phyloP scores from a whole-genome alignment of 352 stramenopile species.

The Achlya hypogyna region DNA sequence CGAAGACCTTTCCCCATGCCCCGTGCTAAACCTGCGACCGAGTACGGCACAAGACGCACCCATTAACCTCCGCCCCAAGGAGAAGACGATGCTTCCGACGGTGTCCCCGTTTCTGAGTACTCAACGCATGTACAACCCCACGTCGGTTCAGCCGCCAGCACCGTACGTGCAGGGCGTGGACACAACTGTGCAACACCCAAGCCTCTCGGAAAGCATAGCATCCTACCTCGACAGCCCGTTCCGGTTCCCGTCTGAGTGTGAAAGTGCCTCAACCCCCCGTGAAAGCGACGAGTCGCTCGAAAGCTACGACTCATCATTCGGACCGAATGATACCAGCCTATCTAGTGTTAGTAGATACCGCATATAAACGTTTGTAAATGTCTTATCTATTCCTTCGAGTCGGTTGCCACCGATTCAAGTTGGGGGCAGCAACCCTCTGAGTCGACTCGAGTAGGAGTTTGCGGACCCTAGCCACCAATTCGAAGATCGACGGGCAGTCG shows the following conservation, averaged over 20 bases:
- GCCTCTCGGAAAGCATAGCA: background rate
- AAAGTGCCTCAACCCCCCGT: background rate
- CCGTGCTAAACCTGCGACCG: background rate
- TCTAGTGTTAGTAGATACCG: background rate
- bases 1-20: background rate
- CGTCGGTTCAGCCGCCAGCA: background rate
- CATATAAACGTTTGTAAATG: background rate
- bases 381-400: too few relatives aligned
- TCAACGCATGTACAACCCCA: background rate
- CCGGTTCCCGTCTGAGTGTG: background rate
- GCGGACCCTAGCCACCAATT: too few relatives aligned
- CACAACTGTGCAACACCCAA: background rate
- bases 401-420: too few relatives aligned
- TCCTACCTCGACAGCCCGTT: constrained; percentile 1
- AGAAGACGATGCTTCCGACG: background rate
- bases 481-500: too few relatives aligned
- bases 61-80: background rate
- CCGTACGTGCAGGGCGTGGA: background rate
- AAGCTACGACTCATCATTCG: constrained; percentile 1
- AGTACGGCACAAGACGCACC: background rate
- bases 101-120: background rate
- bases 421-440: too few relatives aligned
- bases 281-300: constrained; percentile 4
- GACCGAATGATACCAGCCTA: background rate
- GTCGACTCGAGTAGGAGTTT: too few relatives aligned